Evolutionary conservation across 2,329 filamentous ascomycete genomes (phyloP).

Genomic region (Sporothrix inflata): DNA sequence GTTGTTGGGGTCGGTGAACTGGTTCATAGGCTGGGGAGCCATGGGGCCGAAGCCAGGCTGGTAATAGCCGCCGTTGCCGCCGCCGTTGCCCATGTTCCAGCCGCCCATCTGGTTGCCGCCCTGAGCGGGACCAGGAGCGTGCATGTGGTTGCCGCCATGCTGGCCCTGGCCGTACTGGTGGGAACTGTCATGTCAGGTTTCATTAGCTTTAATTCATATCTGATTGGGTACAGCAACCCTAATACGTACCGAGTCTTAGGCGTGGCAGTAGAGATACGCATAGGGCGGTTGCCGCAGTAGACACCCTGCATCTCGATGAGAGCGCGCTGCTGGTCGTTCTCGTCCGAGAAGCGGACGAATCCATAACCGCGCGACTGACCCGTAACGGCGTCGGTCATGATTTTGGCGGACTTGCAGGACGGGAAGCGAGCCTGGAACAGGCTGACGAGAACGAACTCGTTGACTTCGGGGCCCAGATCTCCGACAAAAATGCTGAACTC

Average conservation of each 20-base stretch:
- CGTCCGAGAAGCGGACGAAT: slow-evolving; percentile 95
- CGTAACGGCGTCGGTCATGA: slow-evolving; percentile 98
- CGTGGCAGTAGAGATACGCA: slow-evolving; percentile 97
- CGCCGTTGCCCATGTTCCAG: slow-evolving; percentile 40
- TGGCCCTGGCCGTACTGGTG: slow-evolving; percentile 48
- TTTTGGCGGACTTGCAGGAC: slow-evolving; percentile 98
- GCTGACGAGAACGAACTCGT: slow-evolving; percentile 95
- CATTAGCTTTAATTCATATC: not conserved
- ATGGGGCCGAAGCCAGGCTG: slow-evolving; percentile 41
- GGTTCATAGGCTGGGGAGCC: slow-evolving; percentile 72
- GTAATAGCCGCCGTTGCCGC: slow-evolving; percentile 44
- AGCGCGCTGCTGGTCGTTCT: slow-evolving; percentile 93
- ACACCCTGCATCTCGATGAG: slow-evolving; percentile 98
- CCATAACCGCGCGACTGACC: slow-evolving; percentile 98
- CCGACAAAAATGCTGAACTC: slow-evolving; percentile 98
- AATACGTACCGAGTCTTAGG: slow-evolving; percentile 78
- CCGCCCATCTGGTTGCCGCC: slow-evolving; percentile 46
- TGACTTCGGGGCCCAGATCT: slow-evolving; percentile 96
- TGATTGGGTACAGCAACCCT: no score
- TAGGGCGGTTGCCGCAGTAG: slow-evolving; percentile 97
- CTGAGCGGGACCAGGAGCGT: slow-evolving; percentile 47
- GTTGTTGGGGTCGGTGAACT: slow-evolving; percentile 99
- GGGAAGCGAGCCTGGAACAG: slow-evolving; percentile 96
- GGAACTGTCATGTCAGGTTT: slow-evolving; percentile 36
- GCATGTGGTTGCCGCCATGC: slow-evolving; percentile 46